Conservation (phyloP, 2,329 filamentous ascomycete genomes). For the Stachybotrys chlorohalonatus region DNA sequence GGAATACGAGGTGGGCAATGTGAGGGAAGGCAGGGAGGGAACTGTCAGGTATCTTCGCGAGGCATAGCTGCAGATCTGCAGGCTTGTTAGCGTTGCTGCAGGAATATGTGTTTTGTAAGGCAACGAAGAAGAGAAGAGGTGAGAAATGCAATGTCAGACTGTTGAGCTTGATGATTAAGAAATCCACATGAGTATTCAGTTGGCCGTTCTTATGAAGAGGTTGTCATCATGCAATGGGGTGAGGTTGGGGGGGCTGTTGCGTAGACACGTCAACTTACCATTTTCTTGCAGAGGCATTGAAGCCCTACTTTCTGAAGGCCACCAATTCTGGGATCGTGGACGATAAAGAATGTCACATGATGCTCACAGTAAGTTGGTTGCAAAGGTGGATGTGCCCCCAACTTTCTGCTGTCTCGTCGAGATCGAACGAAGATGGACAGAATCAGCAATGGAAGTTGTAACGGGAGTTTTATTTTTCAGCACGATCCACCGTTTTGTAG, state of each 20-base stretch:
- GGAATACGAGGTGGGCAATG: constrained; percentile 5
- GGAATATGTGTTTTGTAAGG: not conserved
- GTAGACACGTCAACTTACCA: too few species aligned
- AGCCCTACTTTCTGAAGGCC: too few species aligned
- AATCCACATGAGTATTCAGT: constrained; percentile 52
- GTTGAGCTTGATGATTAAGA: constrained; percentile 54
- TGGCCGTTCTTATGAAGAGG: constrained; percentile 56
- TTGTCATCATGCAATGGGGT: constrained; percentile 41
- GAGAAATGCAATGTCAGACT: constrained; percentile 38
- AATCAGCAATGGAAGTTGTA: too few species aligned
- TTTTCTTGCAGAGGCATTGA: too few species aligned
- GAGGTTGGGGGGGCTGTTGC: constrained; percentile 3
- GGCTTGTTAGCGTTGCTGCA: not conserved
- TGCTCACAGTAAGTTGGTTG: too few species aligned
- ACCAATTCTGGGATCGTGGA: too few species aligned
- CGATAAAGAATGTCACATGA: too few species aligned
- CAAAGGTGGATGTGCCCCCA: too few species aligned
- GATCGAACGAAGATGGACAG: too few species aligned
- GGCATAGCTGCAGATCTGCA: not conserved
- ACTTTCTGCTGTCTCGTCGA: too few species aligned
- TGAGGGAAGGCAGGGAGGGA: constrained; percentile 1
- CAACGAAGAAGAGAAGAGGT: constrained; percentile 3
- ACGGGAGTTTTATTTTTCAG: too few species aligned
- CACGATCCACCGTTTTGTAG: not conserved
- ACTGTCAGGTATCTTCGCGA: constrained; percentile 2